Percentiles rank a stretch among this genome's conserved stretches.
Conservation (phyloP, 306 rosid species). For the Prunus campanulata region DNA sequence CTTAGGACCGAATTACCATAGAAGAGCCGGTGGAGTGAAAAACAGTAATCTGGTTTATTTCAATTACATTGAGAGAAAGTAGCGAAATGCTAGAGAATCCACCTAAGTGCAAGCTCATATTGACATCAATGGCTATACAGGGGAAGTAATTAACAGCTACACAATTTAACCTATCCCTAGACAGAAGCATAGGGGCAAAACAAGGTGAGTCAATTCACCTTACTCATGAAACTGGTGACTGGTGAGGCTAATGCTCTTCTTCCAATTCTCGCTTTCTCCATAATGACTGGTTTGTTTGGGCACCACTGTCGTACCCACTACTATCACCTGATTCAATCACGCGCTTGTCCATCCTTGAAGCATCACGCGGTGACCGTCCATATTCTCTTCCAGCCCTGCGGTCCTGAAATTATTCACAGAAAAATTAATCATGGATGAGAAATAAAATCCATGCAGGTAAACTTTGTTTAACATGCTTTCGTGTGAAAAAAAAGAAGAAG, state of each 20-base stretch:
- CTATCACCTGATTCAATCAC: conserved; percentile 58
- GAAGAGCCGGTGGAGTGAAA: conserved; percentile 6
- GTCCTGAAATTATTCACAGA: conserved; percentile 36
- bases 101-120: conserved; percentile 6
- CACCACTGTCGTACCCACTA: conserved; percentile 60
- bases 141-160: conserved; percentile 7
- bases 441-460: neutral
- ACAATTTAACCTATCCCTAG: conserved; percentile 11
- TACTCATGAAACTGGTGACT: conserved; percentile 2
- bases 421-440: conserved; percentile 2
- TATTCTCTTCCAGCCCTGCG: conserved; percentile 46
- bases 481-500: neutral
- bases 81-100: conserved; percentile 13
- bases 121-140: conserved; percentile 31
- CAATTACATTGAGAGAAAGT: conserved; percentile 14
- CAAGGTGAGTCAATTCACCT: conserved; percentile 22
- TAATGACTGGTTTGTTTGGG: conserved; percentile 29
- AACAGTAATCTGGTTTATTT: neutral
- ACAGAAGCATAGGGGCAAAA: conserved; percentile 19
- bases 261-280: conserved; percentile 46
- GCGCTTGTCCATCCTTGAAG: conserved; percentile 31
- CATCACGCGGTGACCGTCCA: conserved; percentile 35
- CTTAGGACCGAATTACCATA: neutral
- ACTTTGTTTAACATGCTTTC: neutral
- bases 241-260: conserved; percentile 28